These are phyloP conservation scores for Rhodamnia argentea DNA, from an alignment of 345 rosid genomes.

Conservation along the genomic window DNA sequence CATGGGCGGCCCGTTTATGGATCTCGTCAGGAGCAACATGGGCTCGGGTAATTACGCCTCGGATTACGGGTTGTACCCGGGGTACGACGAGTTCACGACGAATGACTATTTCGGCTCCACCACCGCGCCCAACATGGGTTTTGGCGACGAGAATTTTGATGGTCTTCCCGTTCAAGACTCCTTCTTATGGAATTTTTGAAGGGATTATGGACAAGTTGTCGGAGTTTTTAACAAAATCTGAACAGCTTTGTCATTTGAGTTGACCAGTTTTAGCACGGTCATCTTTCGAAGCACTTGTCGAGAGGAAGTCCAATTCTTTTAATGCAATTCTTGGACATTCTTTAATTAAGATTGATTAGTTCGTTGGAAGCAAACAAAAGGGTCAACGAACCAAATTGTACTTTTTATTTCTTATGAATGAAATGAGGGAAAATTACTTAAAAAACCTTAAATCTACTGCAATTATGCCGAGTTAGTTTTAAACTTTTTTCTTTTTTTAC, in stretches of 20 bases:
- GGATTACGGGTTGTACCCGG: conserved; percentile 43
- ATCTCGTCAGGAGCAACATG: conserved; percentile 3
- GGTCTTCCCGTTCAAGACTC: conserved; percentile 17
- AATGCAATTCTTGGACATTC: not conserved
- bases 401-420: not conserved
- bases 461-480: too few species aligned
- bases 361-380: not conserved
- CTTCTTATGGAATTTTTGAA: conserved; percentile 57
- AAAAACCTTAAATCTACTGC: too few species aligned
- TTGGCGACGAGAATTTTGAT: conserved; percentile 26
- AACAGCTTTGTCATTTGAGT: too few species aligned
- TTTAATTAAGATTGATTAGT: not conserved
- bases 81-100: conserved; percentile 32
- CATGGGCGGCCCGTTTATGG: conserved; percentile 11
- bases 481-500: too few species aligned
- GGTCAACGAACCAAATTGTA: not conserved
- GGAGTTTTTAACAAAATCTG: not conserved
- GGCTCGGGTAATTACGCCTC: conserved; percentile 13
- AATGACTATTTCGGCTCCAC: conserved; percentile 23
- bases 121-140: not conserved
- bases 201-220: not conserved
- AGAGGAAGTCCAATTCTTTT: not conserved
- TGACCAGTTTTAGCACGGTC: not conserved
- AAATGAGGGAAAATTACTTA: not conserved
- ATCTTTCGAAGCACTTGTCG: not conserved